These are phyloP conservation scores for Puccinia coronata DNA, from an alignment of 1,284 basidiomycete species.

Conservation along the genomic window DNA sequence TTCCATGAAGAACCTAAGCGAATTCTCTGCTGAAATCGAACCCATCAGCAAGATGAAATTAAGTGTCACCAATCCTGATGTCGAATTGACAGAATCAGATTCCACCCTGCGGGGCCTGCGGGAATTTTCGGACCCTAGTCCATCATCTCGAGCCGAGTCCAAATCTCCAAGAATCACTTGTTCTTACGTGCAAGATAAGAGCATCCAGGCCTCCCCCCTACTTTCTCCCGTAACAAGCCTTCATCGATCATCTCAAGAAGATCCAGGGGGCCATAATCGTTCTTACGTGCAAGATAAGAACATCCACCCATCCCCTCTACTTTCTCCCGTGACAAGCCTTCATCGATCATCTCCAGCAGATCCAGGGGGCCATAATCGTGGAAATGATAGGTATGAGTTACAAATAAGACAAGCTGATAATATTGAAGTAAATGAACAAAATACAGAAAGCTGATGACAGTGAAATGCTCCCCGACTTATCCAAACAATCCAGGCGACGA, in stretches of 20 bases:
- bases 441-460: not conserved
- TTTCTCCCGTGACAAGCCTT: too few relatives aligned
- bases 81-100: slow-evolving; percentile 5
- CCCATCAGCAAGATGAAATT: slow-evolving; percentile 4
- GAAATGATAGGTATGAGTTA: not conserved
- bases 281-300: too few relatives aligned
- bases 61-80: slow-evolving; percentile 19
- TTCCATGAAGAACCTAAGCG: not conserved
- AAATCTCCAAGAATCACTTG: not conserved
- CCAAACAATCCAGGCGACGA: not conserved
- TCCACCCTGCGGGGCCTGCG: too few relatives aligned
- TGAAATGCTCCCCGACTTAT: not conserved
- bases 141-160: not conserved
- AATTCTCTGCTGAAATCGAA: not conserved
- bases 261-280: not conserved
- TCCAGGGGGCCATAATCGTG: not conserved
- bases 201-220: too few relatives aligned
- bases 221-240: too few relatives aligned
- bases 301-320: too few relatives aligned
- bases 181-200: not conserved
- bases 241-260: not conserved
- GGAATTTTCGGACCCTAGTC: not conserved
- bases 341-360: not conserved
- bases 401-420: not conserved
- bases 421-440: not conserved